Evolutionary conservation across 1,284 basidiomycete species (phyloP).

Genomic region (Cryptococcus sp.): DNA sequence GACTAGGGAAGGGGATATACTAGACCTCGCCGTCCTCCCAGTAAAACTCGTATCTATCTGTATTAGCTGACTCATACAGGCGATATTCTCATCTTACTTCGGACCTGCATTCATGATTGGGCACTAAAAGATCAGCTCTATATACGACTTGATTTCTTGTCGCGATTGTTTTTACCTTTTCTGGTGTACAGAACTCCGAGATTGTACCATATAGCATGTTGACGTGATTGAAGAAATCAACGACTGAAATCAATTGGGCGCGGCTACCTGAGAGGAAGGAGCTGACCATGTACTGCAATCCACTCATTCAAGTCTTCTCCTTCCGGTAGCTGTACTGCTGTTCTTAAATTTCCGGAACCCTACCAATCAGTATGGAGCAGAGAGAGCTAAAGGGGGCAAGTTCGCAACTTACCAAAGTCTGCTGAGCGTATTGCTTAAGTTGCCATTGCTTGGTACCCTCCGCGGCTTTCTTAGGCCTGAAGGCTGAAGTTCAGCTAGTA

Average conservation of each 20-base stretch:
- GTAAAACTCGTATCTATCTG: constrained; percentile 82
- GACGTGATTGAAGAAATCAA: constrained; percentile 93
- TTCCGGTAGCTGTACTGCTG: constrained; percentile 85
- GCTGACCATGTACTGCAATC: constrained; percentile 90
- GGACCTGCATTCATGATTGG: constrained; percentile 99
- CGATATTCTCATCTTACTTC: constrained; percentile 56
- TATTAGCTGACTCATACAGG: not conserved
- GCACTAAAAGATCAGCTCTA: constrained; percentile 56
- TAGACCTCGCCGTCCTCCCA: constrained; percentile 95
- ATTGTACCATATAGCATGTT: constrained; percentile 96
- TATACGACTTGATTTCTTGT: not conserved
- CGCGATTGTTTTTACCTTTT: constrained; percentile 58
- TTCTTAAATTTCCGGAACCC: constrained; percentile 88
- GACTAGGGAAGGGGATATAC: constrained; percentile 15
- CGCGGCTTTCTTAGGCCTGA: constrained; percentile 92
- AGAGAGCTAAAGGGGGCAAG: not conserved
- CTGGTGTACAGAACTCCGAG: constrained; percentile 91
- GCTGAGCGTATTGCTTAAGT: constrained; percentile 93
- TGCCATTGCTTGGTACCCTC: constrained; percentile 97
- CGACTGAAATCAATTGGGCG: constrained; percentile 54
- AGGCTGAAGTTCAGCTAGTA: constrained; percentile 53
- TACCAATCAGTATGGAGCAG: constrained; percentile 35
- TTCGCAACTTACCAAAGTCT: constrained; percentile 65
- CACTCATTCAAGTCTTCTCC: constrained; percentile 94
- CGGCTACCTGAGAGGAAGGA: not conserved